Evolutionary conservation across 768 basidiomycete species (phyloP), one percentile per base, ranked within the genome.

Genomic region (Panaeolus papilionaceus): DNA sequence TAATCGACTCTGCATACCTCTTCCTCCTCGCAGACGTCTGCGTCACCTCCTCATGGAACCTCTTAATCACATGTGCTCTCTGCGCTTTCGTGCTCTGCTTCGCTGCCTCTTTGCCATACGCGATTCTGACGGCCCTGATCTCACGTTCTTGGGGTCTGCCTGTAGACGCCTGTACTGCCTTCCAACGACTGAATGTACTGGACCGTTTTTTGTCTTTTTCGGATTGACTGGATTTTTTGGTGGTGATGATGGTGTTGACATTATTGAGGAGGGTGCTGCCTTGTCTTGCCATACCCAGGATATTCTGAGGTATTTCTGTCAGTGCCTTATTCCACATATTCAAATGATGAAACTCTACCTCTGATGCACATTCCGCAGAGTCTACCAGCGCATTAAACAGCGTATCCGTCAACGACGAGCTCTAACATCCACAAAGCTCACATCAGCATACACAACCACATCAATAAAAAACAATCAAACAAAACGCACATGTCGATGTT

Each of bases 21-120:
- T 75, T 76, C 73, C 76, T 75, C 67, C 85, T 74, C 67, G 75
- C 73, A n/a, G 74, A 72, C 3, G 76, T 75, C 11, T 71, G 70
- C 28, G 66, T 54, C 47, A 78, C 75, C 33, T 79, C 76, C 14
- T 77, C 74, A n/a, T 79, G 73, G 74, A 85, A 87, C 44, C 71
- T 76, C 62, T 71, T 70, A 38, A 84, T 65, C 12, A 85, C 77
- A 14, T 73, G 73, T 1, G 71, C 67, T 38, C 79, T 71, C 64
- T 85, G 75, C 3, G 72, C 66, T n/a, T 67, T 71, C 1, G 78
- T 78, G 71, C 81, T 80, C n/a, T 65, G 66, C 63, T 72, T 73
- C 6, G 79, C 78, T 0, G 76, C 82, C 65, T 79, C 77, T 6
- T 75, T 61, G 4, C 85, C 85, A 65, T 85, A 80, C 7, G 75